Evolutionary conservation across 1,284 basidiomycete genomes (phyloP).

Genomic region (Calocybe gambosa): DNA sequence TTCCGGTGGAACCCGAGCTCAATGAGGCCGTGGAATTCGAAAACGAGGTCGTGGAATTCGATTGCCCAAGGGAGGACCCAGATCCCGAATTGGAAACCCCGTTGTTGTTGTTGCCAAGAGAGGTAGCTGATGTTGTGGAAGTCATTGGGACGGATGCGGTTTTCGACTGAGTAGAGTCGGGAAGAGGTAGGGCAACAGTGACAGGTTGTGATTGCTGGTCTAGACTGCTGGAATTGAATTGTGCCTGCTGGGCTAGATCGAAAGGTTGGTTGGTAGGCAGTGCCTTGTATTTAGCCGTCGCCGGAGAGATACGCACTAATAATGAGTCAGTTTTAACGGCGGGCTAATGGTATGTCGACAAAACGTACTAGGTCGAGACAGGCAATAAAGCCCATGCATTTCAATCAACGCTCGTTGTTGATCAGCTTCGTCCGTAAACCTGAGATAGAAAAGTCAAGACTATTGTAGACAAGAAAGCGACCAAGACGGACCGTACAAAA

Average conservation of each 20-base stretch:
- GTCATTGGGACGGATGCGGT: constrained; percentile 68
- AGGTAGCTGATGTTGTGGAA: constrained; percentile 34
- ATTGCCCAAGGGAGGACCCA: constrained; percentile 46
- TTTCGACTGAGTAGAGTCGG: constrained; percentile 39
- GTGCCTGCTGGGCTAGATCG: constrained; percentile 43
- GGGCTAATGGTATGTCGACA: constrained; percentile 10
- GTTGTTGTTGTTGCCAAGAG: constrained; percentile 32
- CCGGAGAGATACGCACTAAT: constrained; percentile 81
- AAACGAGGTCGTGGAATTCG: constrained; percentile 52
- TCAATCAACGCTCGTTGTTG: constrained; percentile 84
- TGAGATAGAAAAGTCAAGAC: constrained; percentile 23
- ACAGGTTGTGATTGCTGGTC: constrained; percentile 30
- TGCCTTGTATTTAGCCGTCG: constrained; percentile 81
- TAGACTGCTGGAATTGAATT: constrained; percentile 30
- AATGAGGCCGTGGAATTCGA: constrained; percentile 53
- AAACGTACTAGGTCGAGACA: constrained; percentile 73
- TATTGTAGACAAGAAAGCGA: constrained; percentile 1
- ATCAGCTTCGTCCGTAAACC: constrained; percentile 82
- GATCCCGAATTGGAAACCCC: constrained; percentile 46
- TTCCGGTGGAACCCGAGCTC: constrained; percentile 43
- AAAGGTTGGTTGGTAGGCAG: constrained; percentile 36
- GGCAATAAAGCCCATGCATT: constrained; percentile 84
- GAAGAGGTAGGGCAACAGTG: constrained; percentile 42
- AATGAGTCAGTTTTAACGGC: constrained; percentile 24
- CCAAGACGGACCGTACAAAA: constrained; percentile 65